phyloP scores from a whole-genome alignment of 768 basidiomycete species.

The Coprinopsis strossmayeri region DNA sequence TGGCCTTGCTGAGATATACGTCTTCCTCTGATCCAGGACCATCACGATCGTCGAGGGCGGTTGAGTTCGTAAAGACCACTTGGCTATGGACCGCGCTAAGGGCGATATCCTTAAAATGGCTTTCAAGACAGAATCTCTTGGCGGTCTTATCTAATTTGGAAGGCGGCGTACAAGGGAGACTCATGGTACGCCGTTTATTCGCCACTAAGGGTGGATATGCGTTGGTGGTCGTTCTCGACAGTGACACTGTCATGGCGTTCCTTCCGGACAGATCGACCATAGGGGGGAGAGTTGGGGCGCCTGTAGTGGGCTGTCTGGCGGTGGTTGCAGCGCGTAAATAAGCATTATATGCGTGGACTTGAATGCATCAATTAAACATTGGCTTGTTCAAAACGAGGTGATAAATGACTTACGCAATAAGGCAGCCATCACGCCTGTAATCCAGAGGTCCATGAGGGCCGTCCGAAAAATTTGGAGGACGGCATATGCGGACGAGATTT shows the following conservation, averaged over 20 bases:
- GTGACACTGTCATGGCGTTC: slow-evolving; percentile 11
- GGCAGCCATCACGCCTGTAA: slow-evolving; percentile 20
- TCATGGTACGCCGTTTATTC: slow-evolving; percentile 1
- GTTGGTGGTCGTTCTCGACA: slow-evolving; percentile 7
- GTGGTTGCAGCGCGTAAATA: slow-evolving; percentile 1
- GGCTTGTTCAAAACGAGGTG: slow-evolving; percentile 5
- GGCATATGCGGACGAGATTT: slow-evolving; percentile 3
- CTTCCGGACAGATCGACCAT: slow-evolving; percentile 7
- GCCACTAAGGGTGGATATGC: neutral
- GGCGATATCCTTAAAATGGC: slow-evolving; percentile 7
- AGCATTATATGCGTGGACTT: slow-evolving; percentile 10
- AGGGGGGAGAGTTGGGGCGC: slow-evolving; percentile 7
- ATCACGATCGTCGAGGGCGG: neutral
- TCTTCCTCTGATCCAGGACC: neutral
- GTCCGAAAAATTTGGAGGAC: slow-evolving; percentile 14
- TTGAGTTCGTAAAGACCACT: slow-evolving; percentile 1
- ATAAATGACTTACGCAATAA: slow-evolving; percentile 20
- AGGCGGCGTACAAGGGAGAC: neutral
- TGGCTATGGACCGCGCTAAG: slow-evolving; percentile 5
- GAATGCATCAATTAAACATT: slow-evolving; percentile 4
- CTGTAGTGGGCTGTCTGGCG: neutral
- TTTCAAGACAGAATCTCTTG: neutral
- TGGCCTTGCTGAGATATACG: neutral
- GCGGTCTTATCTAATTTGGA: neutral
- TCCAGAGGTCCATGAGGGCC: slow-evolving; percentile 17